phyloP scores from a whole-genome alignment of 1,284 basidiomycete species.

The Phenoliferia sp. region DNA sequence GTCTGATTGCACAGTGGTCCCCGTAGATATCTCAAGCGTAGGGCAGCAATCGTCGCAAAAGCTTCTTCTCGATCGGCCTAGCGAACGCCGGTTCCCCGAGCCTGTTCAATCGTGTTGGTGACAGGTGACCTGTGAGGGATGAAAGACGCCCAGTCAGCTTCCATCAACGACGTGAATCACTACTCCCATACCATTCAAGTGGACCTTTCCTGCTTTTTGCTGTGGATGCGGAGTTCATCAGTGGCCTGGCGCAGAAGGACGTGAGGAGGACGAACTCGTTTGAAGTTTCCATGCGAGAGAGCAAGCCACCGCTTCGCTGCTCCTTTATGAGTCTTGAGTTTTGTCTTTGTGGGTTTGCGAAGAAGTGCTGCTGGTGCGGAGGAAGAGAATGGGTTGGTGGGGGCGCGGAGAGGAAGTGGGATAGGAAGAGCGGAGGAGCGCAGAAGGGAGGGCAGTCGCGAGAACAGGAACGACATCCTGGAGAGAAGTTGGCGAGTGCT shows the following conservation, averaged over 20 bases:
- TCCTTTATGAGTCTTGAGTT: constrained; percentile 35
- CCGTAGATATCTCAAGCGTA: constrained; percentile 8
- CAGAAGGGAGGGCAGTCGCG: neutral
- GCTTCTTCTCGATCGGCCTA: constrained; percentile 16
- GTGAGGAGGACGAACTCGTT: constrained; percentile 16
- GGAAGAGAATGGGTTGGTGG: constrained; percentile 5
- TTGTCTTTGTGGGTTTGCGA: constrained; percentile 32
- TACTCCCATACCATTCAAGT: neutral
- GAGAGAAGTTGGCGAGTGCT: neutral
- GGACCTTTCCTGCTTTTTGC: constrained; percentile 7
- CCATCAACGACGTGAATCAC: neutral
- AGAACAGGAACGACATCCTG: neutral
- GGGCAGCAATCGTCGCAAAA: constrained; percentile 23
- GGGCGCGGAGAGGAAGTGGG: neutral
- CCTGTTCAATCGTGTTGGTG: constrained; percentile 22
- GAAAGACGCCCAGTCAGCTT: neutral
- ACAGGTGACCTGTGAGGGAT: constrained; percentile 6
- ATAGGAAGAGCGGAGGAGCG: neutral
- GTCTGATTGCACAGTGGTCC: neutral
- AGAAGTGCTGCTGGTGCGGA: constrained; percentile 3
- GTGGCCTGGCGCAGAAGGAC: neutral
- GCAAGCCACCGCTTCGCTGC: constrained; percentile 32
- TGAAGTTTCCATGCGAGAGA: constrained; percentile 30
- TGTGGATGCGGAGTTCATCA: neutral
- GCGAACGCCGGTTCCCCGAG: constrained; percentile 27